Evolutionary conservation across 2,329 filamentous ascomycete species (phyloP).

Genomic region (Fusarium haematococcum): DNA sequence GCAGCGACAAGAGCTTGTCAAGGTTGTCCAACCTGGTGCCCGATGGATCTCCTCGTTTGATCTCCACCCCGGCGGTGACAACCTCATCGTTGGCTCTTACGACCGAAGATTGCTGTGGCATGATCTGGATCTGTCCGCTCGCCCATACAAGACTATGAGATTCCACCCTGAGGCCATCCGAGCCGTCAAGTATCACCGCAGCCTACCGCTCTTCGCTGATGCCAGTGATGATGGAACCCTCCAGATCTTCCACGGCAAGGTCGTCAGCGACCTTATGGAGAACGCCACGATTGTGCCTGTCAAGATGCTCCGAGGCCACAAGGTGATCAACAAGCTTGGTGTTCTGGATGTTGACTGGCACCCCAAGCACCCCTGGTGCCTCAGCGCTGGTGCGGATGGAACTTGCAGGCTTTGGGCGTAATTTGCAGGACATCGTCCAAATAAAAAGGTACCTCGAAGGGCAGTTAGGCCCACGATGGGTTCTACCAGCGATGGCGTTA

Average conservation of each 20-base stretch:
- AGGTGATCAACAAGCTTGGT: conserved; percentile 85
- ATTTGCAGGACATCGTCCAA: background rate
- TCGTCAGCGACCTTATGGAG: conserved; percentile 94
- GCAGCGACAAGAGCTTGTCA: conserved; percentile 89
- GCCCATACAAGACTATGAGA: conserved; percentile 95
- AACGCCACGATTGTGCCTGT: conserved; percentile 96
- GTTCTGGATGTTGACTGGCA: conserved; percentile 98
- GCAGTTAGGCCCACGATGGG: conserved; percentile 16
- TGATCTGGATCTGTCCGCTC: conserved; percentile 89
- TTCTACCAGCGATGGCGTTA: conserved; percentile 40
- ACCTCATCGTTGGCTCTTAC: conserved; percentile 93
- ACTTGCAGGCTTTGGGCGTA: conserved; percentile 86
- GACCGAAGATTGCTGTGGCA: conserved; percentile 96
- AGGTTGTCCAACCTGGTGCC: conserved; percentile 92
- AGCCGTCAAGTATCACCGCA: conserved; percentile 86
- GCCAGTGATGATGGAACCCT: conserved; percentile 94
- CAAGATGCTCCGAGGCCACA: conserved; percentile 93
- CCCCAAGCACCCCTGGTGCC: conserved; percentile 90
- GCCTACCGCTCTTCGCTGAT: conserved; percentile 89
- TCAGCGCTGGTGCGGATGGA: conserved; percentile 94
- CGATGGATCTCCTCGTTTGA: conserved; percentile 95
- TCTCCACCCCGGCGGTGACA: conserved; percentile 92
- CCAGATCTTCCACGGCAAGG: conserved; percentile 97
- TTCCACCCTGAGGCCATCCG: conserved; percentile 95
- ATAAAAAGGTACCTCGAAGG: background rate